Conservation (phyloP, 192 early-diverging fungal genomes). For the Coemansia sp. region DNA sequence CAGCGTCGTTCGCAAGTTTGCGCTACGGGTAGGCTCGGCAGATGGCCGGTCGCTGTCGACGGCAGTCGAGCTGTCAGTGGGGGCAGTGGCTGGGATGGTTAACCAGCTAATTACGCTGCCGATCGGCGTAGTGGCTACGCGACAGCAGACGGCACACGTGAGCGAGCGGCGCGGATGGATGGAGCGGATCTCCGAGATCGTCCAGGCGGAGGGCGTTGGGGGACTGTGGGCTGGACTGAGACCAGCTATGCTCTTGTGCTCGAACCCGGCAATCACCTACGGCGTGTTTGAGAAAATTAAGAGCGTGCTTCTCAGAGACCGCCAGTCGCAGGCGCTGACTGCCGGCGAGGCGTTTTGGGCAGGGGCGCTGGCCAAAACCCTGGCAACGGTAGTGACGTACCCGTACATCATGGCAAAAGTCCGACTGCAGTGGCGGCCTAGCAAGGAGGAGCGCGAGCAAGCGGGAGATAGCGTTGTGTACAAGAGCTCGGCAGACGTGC, state of each 20-base stretch:
- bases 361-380: constrained; percentile 91
- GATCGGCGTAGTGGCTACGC: constrained; percentile 91
- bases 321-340: constrained; percentile 59
- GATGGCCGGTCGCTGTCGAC: constrained; percentile 71
- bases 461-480: constrained; percentile 64
- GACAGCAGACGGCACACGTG: constrained; percentile 83
- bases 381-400: constrained; percentile 86
- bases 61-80: constrained; percentile 82
- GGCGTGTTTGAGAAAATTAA: constrained; percentile 90
- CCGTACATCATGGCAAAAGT: constrained; percentile 99
- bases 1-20: constrained; percentile 67
- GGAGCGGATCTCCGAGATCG: constrained; percentile 69
- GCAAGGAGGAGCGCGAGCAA: constrained; percentile 64
- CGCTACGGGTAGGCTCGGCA: constrained; percentile 19
- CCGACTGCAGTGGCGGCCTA: constrained; percentile 86
- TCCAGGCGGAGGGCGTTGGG: constrained; percentile 75
- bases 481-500: constrained; percentile 82
- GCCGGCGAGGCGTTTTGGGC: constrained; percentile 89
- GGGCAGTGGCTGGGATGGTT: constrained; percentile 87
- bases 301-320: constrained; percentile 58
- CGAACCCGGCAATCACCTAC: constrained; percentile 98
- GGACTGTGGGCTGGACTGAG: constrained; percentile 93
- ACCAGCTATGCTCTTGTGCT: constrained; percentile 88
- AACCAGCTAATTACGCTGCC: constrained; percentile 91
- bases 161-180: constrained; percentile 65